phyloP scores from a whole-genome alignment of 2,329 filamentous ascomycete species.

The Curvularia hawaiiensis region DNA sequence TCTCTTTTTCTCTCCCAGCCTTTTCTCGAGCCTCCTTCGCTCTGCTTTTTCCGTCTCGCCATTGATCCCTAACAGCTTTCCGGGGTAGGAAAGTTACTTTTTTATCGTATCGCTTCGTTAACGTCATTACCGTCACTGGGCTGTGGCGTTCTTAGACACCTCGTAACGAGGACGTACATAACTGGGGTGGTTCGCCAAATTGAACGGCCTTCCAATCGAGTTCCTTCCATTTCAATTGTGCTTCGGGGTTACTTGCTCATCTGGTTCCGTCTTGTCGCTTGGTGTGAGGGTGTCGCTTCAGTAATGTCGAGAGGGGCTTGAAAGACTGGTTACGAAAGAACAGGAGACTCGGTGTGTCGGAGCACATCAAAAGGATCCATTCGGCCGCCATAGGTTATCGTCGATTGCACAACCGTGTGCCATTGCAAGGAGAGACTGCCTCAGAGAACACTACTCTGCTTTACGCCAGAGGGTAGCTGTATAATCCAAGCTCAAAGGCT shows the following conservation, averaged over 20 bases:
- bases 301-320: conserved; percentile 10
- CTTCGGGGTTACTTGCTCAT: neutral
- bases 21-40: neutral
- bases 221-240: neutral
- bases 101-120: neutral
- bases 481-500: neutral
- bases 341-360: neutral
- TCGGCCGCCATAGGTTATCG: neutral
- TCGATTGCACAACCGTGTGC: neutral
- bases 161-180: conserved; percentile 5
- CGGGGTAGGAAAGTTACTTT: conserved; percentile 3
- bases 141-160: neutral
- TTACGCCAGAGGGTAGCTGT: neutral
- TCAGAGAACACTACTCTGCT: neutral
- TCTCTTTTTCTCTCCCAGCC: neutral
- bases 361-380: neutral
- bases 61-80: conserved; percentile 1
- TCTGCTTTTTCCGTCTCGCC: conserved; percentile 5
- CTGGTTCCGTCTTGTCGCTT: conserved; percentile 3
- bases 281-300: conserved; percentile 9
- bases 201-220: neutral
- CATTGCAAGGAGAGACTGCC: neutral
- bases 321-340: conserved; percentile 8
- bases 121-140: conserved; percentile 1
- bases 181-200: neutral